These are phyloP conservation scores for Metschnikowia gruessii DNA, from an alignment of 805 yeast species.

Conservation along the genomic window DNA sequence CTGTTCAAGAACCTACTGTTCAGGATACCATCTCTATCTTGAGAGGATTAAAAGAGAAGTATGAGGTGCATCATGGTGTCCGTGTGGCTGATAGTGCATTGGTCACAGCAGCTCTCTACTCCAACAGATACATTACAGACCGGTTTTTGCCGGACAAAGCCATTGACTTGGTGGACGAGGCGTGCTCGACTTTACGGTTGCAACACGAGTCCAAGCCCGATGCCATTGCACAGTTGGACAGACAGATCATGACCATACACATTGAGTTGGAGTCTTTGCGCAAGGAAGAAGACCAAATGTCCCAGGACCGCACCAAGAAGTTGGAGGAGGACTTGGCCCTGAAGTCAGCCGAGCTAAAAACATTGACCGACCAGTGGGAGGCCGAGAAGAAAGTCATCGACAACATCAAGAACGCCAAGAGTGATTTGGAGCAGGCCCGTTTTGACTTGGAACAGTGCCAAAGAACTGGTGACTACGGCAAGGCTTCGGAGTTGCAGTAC, in stretches of 20 bases:
- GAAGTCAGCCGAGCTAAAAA: constrained; percentile 62
- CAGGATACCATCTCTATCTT: constrained; percentile 88
- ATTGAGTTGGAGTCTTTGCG: constrained; percentile 92
- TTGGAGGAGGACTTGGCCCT: constrained; percentile 63
- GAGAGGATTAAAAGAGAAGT: constrained; percentile 89
- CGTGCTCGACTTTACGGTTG: constrained; percentile 88
- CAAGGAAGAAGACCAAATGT: constrained; percentile 85
- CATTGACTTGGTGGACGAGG: constrained; percentile 94
- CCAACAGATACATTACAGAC: constrained; percentile 88
- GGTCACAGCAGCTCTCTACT: constrained; percentile 88
- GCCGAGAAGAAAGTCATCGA: constrained; percentile 75
- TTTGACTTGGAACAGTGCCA: constrained; percentile 79
- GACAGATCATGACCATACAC: constrained; percentile 88
- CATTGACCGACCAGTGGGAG: constrained; percentile 85
- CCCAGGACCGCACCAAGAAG: constrained; percentile 72
- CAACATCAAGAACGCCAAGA: constrained; percentile 72
- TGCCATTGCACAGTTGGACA: constrained; percentile 82
- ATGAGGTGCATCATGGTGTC: constrained; percentile 98
- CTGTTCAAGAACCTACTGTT: constrained; percentile 83
- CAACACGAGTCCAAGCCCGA: constrained; percentile 98
- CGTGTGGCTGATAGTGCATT: constrained; percentile 88
- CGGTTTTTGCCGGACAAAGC: constrained; percentile 94
- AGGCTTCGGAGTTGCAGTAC: constrained; percentile 87
- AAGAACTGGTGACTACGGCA: constrained; percentile 80
- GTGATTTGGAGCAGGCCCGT: constrained; percentile 79